Conservation (phyloP, 176 grass and related monocot genomes). For the Musa troglodytarum region DNA sequence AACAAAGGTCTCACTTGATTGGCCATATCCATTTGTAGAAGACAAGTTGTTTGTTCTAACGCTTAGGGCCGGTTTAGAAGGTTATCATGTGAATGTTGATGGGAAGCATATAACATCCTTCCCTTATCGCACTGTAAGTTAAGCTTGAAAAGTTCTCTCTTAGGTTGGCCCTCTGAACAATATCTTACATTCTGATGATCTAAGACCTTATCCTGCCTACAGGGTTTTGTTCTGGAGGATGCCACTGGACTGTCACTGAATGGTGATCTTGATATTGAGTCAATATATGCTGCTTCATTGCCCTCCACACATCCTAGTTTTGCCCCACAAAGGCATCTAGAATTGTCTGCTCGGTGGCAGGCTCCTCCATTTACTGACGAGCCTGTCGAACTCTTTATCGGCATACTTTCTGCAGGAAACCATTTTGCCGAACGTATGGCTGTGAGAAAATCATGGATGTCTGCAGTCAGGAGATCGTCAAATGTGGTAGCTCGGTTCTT, state of each 20-base stretch:
- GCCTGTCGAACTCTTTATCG: constrained; percentile 76
- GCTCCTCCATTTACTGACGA: constrained; percentile 51
- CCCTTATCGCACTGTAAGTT: constrained; percentile 78
- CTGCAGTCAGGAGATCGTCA: constrained; percentile 39
- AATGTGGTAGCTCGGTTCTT: constrained; percentile 81
- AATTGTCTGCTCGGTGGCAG: constrained; percentile 73
- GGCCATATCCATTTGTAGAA: constrained; percentile 88
- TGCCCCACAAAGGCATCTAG: constrained; percentile 68
- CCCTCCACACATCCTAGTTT: constrained; percentile 74
- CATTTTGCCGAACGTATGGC: constrained; percentile 98
- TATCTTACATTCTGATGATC: not conserved
- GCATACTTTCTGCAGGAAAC: constrained; percentile 91
- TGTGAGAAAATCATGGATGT: constrained; percentile 93
- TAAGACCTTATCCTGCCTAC: constrained; percentile 28
- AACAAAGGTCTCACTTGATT: constrained; percentile 59
- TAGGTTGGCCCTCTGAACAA: not conserved
- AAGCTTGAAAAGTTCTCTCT: not conserved
- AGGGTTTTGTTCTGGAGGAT: constrained; percentile 93
- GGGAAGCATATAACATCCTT: constrained; percentile 85
- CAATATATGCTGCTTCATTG: constrained; percentile 74
- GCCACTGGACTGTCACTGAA: constrained; percentile 89
- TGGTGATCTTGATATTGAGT: constrained; percentile 77
- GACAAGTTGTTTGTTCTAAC: constrained; percentile 85
- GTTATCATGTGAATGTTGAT: constrained; percentile 87
- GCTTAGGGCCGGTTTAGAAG: constrained; percentile 81